These are phyloP conservation scores for Candida michaelii DNA, from an alignment of 805 yeast genomes.

Conservation along the genomic window DNA sequence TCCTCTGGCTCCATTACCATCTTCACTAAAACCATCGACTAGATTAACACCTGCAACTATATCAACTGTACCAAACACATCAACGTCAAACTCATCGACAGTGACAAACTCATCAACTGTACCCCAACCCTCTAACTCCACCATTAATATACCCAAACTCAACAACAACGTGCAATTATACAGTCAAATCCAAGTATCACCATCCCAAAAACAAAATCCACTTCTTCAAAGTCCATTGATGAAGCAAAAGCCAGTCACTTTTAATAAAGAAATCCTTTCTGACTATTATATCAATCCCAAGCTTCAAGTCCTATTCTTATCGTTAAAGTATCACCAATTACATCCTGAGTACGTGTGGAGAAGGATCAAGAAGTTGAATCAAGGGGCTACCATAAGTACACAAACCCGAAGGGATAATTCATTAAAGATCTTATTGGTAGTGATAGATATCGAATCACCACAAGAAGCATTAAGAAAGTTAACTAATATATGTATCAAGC, in stretches of 20 bases:
- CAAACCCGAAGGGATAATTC: slow-evolving; percentile 32
- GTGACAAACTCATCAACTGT: background rate
- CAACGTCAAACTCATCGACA: background rate
- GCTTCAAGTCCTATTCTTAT: slow-evolving; percentile 59
- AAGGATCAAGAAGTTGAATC: slow-evolving; percentile 45
- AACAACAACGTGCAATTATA: slow-evolving; percentile 15
- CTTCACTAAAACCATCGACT: background rate
- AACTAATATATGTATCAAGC: slow-evolving; percentile 48
- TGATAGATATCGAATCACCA: slow-evolving; percentile 64
- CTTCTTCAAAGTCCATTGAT: slow-evolving; percentile 49
- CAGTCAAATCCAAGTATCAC: slow-evolving; percentile 50
- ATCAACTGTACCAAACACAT: too few relatives aligned
- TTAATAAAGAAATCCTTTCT: slow-evolving; percentile 49
- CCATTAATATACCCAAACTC: background rate
- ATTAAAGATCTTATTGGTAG: slow-evolving; percentile 55
- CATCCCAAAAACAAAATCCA: slow-evolving; percentile 74
- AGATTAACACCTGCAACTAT: too few relatives aligned
- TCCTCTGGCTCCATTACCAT: too few relatives aligned
- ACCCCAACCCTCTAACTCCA: background rate
- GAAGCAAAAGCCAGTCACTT: slow-evolving; percentile 54
- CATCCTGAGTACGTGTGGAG: slow-evolving; percentile 73
- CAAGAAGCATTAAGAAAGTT: slow-evolving; percentile 48
- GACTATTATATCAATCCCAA: slow-evolving; percentile 66
- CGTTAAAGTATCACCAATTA: slow-evolving; percentile 70
- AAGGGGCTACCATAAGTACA: slow-evolving; percentile 30